Evolutionary conservation across 2,329 filamentous ascomycete genomes (phyloP).

Genomic region (Aspergillus vadensis): DNA sequence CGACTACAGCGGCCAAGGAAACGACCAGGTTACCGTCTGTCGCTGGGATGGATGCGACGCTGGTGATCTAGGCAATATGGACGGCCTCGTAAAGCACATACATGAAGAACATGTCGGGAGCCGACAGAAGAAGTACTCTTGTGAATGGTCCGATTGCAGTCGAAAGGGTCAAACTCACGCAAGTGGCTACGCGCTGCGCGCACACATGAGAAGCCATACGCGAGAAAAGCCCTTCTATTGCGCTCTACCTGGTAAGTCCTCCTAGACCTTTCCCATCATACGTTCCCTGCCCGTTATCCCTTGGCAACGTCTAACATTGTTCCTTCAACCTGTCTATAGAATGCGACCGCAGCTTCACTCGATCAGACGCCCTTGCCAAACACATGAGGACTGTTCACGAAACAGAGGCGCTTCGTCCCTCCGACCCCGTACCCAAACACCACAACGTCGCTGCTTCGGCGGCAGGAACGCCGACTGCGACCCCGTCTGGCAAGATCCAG

Average conservation of each 20-base stretch:
- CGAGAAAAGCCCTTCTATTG: constrained; percentile 99
- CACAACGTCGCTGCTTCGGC: constrained; percentile 32
- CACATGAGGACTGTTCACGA: constrained; percentile 99
- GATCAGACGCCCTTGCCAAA: constrained; percentile 93
- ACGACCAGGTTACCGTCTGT: constrained; percentile 76
- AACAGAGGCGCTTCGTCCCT: constrained; percentile 84
- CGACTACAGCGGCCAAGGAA: constrained; percentile 70
- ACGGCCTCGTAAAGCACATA: constrained; percentile 77
- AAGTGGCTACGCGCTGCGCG: constrained; percentile 91
- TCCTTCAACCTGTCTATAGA: constrained; percentile 55
- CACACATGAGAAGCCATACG: constrained; percentile 97
- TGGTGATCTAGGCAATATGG: constrained; percentile 77
- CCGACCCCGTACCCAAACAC: constrained; percentile 48
- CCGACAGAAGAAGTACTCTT: constrained; percentile 95
- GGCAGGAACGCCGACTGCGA: constrained; percentile 32
- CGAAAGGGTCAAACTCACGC: constrained; percentile 90
- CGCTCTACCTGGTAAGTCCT: constrained; percentile 72
- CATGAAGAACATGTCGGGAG: constrained; percentile 94
- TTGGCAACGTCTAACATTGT: not conserved
- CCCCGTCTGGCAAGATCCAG: constrained; percentile 38
- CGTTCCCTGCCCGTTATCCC: not conserved
- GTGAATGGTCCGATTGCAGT: constrained; percentile 90
- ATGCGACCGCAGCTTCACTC: constrained; percentile 94
- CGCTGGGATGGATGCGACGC: constrained; percentile 74
- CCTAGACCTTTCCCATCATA: constrained; percentile 32